These are phyloP conservation scores for Eleusine indica DNA, from an alignment of 176 grass and related monocot species.

Conservation along the genomic window DNA sequence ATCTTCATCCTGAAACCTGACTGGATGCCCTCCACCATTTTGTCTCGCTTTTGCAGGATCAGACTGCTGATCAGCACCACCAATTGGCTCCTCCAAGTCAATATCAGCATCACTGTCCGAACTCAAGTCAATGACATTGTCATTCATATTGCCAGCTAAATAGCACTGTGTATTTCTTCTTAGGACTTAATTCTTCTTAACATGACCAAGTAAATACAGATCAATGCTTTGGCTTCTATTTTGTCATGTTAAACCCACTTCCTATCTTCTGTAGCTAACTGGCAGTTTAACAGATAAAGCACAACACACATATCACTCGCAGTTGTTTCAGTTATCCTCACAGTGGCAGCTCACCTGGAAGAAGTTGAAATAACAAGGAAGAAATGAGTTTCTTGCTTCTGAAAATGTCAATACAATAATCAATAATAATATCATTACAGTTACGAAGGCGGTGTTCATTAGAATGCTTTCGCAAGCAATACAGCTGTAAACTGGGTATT, in stretches of 20 bases:
- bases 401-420: neutral
- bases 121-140: constrained; percentile 43
- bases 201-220: constrained; percentile 15
- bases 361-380: neutral
- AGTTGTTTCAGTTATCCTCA: constrained; percentile 11
- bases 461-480: neutral
- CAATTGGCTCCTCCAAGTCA: constrained; percentile 33
- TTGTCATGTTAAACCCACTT: constrained; percentile 18
- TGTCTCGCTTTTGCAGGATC: constrained; percentile 21
- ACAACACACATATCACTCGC: neutral
- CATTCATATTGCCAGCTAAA: constrained; percentile 43
- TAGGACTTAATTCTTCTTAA: constrained; percentile 15
- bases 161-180: constrained; percentile 3
- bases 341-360: constrained; percentile 37
- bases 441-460: constrained; percentile 5
- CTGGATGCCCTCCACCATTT: constrained; percentile 26
- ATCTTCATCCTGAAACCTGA: constrained; percentile 39
- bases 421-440: neutral
- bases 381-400: neutral
- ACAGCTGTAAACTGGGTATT: neutral
- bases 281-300: constrained; percentile 4
- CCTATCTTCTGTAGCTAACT: constrained; percentile 3
- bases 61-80: constrained; percentile 19
- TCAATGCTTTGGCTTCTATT: neutral
- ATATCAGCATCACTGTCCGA: constrained; percentile 60